Conservation (phyloP, 352 stramenopile genomes). For the Phytopythium delawarense region DNA sequence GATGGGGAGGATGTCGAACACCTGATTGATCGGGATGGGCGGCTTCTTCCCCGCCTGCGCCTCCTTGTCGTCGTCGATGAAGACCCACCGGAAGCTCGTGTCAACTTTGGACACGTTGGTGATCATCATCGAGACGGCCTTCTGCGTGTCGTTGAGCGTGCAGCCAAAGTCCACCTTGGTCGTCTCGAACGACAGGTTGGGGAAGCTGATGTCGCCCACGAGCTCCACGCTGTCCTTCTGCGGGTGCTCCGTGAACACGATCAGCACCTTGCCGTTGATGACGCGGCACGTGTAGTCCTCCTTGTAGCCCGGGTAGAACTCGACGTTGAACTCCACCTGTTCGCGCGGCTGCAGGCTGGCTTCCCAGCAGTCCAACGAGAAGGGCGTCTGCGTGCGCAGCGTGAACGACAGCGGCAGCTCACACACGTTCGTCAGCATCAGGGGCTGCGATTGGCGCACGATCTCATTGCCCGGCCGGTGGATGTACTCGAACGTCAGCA, state of each 20-base stretch:
- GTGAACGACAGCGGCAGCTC: constrained; percentile 89
- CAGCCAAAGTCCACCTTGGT: constrained; percentile 92
- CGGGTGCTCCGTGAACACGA: constrained; percentile 87
- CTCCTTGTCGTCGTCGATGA: constrained; percentile 91
- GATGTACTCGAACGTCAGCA: constrained; percentile 88
- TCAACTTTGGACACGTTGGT: constrained; percentile 91
- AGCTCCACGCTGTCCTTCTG: constrained; percentile 89
- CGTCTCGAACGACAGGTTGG: constrained; percentile 92
- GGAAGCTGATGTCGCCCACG: constrained; percentile 91
- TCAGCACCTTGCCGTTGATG: constrained; percentile 79
- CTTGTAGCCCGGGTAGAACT: constrained; percentile 93
- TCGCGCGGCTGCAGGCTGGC: constrained; percentile 79
- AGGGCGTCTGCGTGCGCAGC: constrained; percentile 87
- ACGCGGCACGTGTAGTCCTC: constrained; percentile 88
- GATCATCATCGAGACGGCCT: constrained; percentile 77
- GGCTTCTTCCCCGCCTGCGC: constrained; percentile 55
- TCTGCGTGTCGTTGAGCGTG: constrained; percentile 94
- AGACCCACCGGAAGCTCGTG: constrained; percentile 91
- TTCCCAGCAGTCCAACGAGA: constrained; percentile 91
- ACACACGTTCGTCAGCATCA: constrained; percentile 87
- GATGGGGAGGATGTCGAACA: constrained; percentile 95
- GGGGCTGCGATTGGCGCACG: constrained; percentile 53
- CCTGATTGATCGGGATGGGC: constrained; percentile 90
- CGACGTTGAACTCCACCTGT: constrained; percentile 76
- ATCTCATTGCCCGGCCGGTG: constrained; percentile 71